Evolutionary conservation across 2,329 filamentous ascomycete species (phyloP).

Genomic region (Ramularia endophylla): DNA sequence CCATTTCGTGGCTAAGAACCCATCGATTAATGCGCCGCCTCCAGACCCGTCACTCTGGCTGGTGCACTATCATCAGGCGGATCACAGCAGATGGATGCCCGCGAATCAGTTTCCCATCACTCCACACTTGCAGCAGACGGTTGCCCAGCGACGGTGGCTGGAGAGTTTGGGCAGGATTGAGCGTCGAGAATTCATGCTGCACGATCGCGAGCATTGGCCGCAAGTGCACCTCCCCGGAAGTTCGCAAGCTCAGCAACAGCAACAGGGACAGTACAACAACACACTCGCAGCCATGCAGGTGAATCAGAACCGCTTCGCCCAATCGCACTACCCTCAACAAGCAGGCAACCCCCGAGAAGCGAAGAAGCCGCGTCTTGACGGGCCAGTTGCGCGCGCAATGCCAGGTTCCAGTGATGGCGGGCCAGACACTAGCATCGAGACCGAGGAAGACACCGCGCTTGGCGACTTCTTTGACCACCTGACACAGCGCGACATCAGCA

Average conservation of each 20-base stretch:
- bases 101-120: conserved; percentile 58
- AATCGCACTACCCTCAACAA: conserved; percentile 27
- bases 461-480: conserved; percentile 88
- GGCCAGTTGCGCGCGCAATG: conserved; percentile 35
- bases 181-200: conserved; percentile 91
- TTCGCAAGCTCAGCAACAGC: conserved; percentile 12
- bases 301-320: conserved; percentile 19
- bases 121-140: conserved; percentile 53
- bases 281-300: conserved; percentile 10
- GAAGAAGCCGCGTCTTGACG: conserved; percentile 39
- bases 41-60: conserved; percentile 83
- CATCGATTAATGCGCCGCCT: conserved; percentile 61
- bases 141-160: conserved; percentile 58
- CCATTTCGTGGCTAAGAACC: conserved; percentile 70
- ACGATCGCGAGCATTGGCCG: conserved; percentile 86
- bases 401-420: conserved; percentile 37
- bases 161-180: conserved; percentile 71
- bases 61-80: conserved; percentile 77
- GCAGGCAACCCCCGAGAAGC: conserved; percentile 38
- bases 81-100: conserved; percentile 67
- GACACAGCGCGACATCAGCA: conserved; percentile 82
- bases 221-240: conserved; percentile 63
- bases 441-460: conserved; percentile 81
- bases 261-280: conserved; percentile 9
- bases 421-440: conserved; percentile 57